Base-by-base conservation (phyloP, 192 early-diverging fungal genomes). In the Geranomyces michiganensis region DNA sequence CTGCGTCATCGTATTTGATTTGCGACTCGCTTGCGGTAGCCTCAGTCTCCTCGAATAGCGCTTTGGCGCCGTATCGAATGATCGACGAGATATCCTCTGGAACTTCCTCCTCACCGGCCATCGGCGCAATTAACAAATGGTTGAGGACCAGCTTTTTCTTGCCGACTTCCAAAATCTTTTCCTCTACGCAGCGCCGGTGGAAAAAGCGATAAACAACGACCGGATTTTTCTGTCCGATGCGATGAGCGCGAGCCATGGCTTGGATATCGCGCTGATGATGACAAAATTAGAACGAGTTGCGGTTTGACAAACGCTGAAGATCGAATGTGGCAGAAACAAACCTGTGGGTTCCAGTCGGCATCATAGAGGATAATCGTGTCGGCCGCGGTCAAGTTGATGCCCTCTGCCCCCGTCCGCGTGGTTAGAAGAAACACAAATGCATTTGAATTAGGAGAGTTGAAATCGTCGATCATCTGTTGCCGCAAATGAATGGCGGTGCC, bases 331-430 rank as follows among this genome's bases (percentile, higher is more conserved):
- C 36, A 41, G 36, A 41, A 10, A 0, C 87, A 10, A 3, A 41
- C 36, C 36, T 41, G 97, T n/a, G 96, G 97, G 71, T 99, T 99
- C 92, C 95, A 97, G 76, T 87, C 85, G 24, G 78, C 77, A 65
- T 87, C 83, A 64, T 92, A 98, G 60, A 99, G 90, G 58, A 99
- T 93, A n/a, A 99, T 95, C 14, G 96, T 98, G 68, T 98, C 96
- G 0, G 97, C 96, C 0, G 94, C 92, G 45, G 90, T 91, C 59
- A 99, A 77, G 68, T 99, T 99, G 80, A 99, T 96, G 26, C 97
- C 97, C 74, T 98, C 83, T 0, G 95, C 96, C 41, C 97, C 96
- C 8, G 96, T 95, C 24, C 95, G 87, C 12, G 97, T 98, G 21
- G 92, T 94, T 26, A 99, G 83, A 72, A 99, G 76, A 79, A 99